phyloP scores from a whole-genome alignment of 2,329 filamentous ascomycete genomes.

The Aspergillus pseudoglaucus region DNA sequence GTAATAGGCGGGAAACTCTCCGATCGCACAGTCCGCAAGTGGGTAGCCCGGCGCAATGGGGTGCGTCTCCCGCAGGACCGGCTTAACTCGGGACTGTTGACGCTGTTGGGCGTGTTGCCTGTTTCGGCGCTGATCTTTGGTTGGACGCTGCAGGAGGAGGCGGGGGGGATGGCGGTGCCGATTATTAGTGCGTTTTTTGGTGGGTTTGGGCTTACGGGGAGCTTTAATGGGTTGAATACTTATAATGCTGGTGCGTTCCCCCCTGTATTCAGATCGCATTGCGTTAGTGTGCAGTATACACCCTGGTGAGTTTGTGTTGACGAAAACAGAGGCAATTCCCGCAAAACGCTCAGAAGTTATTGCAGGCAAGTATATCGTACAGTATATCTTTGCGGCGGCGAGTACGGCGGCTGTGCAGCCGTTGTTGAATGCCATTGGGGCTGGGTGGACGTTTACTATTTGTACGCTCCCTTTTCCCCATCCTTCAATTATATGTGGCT shows the following conservation, averaged over 20 bases:
- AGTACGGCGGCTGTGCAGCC: conserved; percentile 67
- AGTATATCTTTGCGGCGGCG: conserved; percentile 67
- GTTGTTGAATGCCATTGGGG: conserved; percentile 63
- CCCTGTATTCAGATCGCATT: conserved; percentile 41
- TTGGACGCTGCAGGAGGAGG: conserved; percentile 53
- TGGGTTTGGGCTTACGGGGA: conserved; percentile 65
- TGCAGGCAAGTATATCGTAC: conserved; percentile 70
- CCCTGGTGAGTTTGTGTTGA: neutral
- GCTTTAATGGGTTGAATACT: conserved; percentile 68
- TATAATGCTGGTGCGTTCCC: conserved; percentile 44
- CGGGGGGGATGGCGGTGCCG: conserved; percentile 52
- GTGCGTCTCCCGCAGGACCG: conserved; percentile 62
- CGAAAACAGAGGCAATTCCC: conserved; percentile 36
- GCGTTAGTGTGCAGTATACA: conserved; percentile 53
- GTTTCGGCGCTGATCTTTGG: conserved; percentile 61
- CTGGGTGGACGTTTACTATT: conserved; percentile 75
- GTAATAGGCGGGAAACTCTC: conserved; percentile 64
- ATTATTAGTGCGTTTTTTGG: conserved; percentile 68
- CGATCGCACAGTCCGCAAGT: conserved; percentile 59
- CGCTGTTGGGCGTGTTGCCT: conserved; percentile 54
- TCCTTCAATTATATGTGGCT: no score
- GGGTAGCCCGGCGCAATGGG: conserved; percentile 53
- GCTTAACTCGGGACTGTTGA: conserved; percentile 53
- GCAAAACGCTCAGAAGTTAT: conserved; percentile 61
- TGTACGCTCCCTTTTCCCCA: conserved; percentile 34